Percentiles rank a stretch among this genome's conserved stretches.
Conservation (phyloP, 768 basidiomycete species). For the Lactarius quietus region DNA sequence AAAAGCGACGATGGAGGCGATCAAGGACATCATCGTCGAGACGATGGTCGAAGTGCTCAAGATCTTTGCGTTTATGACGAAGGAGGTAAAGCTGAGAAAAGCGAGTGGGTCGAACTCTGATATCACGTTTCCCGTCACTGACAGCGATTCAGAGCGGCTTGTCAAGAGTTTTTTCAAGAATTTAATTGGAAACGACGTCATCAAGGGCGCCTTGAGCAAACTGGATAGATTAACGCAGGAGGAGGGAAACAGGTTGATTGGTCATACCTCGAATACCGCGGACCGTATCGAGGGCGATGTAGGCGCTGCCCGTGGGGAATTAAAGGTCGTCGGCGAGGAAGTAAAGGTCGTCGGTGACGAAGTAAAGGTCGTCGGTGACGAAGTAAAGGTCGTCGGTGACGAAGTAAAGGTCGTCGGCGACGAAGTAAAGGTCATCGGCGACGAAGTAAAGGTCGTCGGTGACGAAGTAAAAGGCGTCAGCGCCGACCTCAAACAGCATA, state of each 20-base stretch:
- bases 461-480: too few relatives aligned
- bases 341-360: too few relatives aligned
- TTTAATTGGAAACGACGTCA: neutral
- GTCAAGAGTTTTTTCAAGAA: too few relatives aligned
- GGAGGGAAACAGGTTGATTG: neutral
- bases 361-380: too few relatives aligned
- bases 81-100: neutral
- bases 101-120: neutral
- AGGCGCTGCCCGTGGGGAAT: too few relatives aligned
- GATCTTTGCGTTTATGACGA: neutral
- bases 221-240: neutral
- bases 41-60: neutral
- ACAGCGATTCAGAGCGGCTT: neutral
- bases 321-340: too few relatives aligned
- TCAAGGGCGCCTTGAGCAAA: neutral
- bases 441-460: too few relatives aligned
- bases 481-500: neutral
- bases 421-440: too few relatives aligned
- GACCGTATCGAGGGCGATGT: too few relatives aligned
- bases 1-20: neutral
- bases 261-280: too few relatives aligned
- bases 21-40: neutral
- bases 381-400: too few relatives aligned
- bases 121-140: neutral
- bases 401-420: too few relatives aligned